Conservation (phyloP, 2,329 filamentous ascomycete species). For the Drechmeria coniospora region DNA sequence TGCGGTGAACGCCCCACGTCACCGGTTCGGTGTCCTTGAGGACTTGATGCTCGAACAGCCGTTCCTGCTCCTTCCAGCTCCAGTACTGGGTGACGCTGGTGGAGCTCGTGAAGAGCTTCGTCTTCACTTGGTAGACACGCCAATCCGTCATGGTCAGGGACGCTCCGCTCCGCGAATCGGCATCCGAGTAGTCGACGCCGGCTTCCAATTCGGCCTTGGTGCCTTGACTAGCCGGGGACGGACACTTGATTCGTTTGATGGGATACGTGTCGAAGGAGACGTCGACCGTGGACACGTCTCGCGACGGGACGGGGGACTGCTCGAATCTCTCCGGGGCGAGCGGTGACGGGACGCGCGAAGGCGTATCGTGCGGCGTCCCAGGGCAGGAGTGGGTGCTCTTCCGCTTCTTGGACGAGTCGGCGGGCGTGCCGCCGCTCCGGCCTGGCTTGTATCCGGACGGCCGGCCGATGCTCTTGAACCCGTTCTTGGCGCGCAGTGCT, state of each 20-base stretch:
- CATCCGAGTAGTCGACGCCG: constrained; percentile 34
- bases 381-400: constrained; percentile 16
- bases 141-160: constrained; percentile 31
- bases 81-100: constrained; percentile 37
- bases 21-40: constrained; percentile 27
- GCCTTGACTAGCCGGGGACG: constrained; percentile 6
- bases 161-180: constrained; percentile 33
- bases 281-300: not conserved
- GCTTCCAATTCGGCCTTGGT: constrained; percentile 24
- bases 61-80: constrained; percentile 29
- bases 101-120: constrained; percentile 28
- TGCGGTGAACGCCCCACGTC: constrained; percentile 33
- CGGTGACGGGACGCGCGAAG: constrained; percentile 13
- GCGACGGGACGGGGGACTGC: constrained; percentile 2
- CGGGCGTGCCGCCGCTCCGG: constrained; percentile 10
- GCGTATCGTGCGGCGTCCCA: constrained; percentile 13
- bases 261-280: constrained; percentile 6
- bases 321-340: constrained; percentile 6
- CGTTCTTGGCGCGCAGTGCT: constrained; percentile 32
- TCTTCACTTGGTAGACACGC: constrained; percentile 37
- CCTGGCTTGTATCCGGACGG: constrained; percentile 30
- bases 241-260: constrained; percentile 12
- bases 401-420: constrained; percentile 15
- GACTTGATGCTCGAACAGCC: constrained; percentile 37
- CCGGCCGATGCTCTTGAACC: constrained; percentile 41